These are phyloP conservation scores for Backusella luteola DNA, from an alignment of 192 early-diverging fungal genomes.

Conservation along the genomic window DNA sequence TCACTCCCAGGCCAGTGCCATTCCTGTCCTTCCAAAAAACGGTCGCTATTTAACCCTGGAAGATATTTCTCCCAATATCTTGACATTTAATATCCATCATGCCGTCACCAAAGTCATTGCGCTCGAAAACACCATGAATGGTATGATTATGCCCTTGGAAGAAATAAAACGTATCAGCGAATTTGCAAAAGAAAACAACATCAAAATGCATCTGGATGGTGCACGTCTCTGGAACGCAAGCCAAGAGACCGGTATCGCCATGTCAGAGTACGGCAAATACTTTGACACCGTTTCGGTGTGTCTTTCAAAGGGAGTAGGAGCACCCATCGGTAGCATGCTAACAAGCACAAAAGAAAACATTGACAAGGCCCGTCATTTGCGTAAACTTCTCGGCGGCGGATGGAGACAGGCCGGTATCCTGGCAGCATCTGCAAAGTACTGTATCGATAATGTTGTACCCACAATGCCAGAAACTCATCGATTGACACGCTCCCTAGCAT, in stretches of 20 bases:
- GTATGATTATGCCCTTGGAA: slow-evolving; percentile 76
- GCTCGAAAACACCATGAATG: slow-evolving; percentile 91
- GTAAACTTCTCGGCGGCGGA: slow-evolving; percentile 92
- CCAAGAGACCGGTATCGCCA: slow-evolving; percentile 61
- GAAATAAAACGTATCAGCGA: slow-evolving; percentile 70
- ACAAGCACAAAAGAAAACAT: slow-evolving; percentile 71
- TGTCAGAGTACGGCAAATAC: slow-evolving; percentile 66
- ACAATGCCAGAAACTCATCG: slow-evolving; percentile 65
- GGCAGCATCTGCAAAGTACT: slow-evolving; percentile 74
- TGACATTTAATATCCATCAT: slow-evolving; percentile 34
- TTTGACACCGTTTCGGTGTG: slow-evolving; percentile 90
- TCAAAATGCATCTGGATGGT: slow-evolving; percentile 86
- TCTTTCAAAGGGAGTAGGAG: slow-evolving; percentile 92
- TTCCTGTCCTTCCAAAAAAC: slow-evolving; percentile 57
- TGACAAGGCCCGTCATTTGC: slow-evolving; percentile 75
- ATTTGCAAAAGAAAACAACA: slow-evolving; percentile 50
- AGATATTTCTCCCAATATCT: slow-evolving; percentile 56
- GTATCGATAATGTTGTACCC: slow-evolving; percentile 73
- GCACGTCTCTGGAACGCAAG: slow-evolving; percentile 90
- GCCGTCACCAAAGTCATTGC: slow-evolving; percentile 80
- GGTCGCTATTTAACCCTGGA: slow-evolving; percentile 62
- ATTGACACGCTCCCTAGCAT: slow-evolving; percentile 61
- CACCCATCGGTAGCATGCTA: slow-evolving; percentile 85
- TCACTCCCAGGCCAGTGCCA: slow-evolving; percentile 70
- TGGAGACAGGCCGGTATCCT: slow-evolving; percentile 88